Conservation (phyloP, 2,329 filamentous ascomycete genomes). For the Curvularia spicifera region DNA sequence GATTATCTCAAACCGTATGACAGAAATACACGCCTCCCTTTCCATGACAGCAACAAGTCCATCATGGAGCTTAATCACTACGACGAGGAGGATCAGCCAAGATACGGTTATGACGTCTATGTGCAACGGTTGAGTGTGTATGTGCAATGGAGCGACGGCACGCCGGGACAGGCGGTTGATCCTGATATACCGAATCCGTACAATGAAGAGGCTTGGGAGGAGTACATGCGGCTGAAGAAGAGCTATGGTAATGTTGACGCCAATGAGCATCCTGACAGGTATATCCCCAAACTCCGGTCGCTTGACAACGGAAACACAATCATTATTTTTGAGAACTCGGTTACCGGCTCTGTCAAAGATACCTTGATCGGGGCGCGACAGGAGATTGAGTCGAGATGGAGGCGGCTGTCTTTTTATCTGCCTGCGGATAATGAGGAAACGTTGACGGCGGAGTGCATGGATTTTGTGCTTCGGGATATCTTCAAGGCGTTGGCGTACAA, state of each 20-base stretch:
- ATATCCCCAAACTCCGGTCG: conserved; percentile 51
- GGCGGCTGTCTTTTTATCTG: conserved; percentile 59
- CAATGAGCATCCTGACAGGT: conserved; percentile 41
- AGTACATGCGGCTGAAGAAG: conserved; percentile 42
- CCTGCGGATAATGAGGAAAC: conserved; percentile 53
- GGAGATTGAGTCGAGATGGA: conserved; percentile 61
- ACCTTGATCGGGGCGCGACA: conserved; percentile 59
- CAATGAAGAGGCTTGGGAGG: conserved; percentile 45
- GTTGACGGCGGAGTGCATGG: conserved; percentile 57
- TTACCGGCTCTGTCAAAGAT: conserved; percentile 56
- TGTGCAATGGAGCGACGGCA: conserved; percentile 57
- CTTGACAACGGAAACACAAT: conserved; percentile 59
- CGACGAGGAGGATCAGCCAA: conserved; percentile 52
- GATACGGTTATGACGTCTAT: conserved; percentile 58
- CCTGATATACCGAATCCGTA: conserved; percentile 57
- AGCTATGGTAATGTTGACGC: conserved; percentile 38
- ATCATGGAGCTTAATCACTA: conserved; percentile 61
- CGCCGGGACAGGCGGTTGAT: conserved; percentile 47
- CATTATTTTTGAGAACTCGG: conserved; percentile 61
- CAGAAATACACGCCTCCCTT: conserved; percentile 29
- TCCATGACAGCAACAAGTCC: conserved; percentile 43
- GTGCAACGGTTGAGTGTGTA: conserved; percentile 59
- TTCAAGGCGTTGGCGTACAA: conserved; percentile 55
- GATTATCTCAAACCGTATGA: conserved; percentile 60
- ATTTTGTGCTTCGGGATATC: conserved; percentile 58